Evolutionary conservation across 306 rosid genomes (phyloP), one percentile per base, ranked within the genome.

Genomic region (Dryas alaskensis): DNA sequence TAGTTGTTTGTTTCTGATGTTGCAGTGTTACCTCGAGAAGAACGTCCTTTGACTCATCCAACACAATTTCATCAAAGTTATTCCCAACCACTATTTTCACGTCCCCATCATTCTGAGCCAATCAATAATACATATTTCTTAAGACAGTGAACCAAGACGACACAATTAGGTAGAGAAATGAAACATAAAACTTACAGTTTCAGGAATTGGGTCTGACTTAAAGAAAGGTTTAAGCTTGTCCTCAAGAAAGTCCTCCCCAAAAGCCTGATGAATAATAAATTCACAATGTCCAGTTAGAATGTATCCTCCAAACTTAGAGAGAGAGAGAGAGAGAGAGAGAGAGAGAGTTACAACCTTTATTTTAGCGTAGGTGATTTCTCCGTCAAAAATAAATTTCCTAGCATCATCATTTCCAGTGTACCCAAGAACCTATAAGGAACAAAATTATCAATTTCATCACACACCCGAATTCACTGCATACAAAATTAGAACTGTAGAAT

Each of bases 41-140:
- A 80, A 95, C 98, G 64, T 95, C 99, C 89, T 90, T 95, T 4
- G 99, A 95, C 78, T 95, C 99, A 51, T 95, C 98, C 85, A 95
- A 78, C 76, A 95, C 99, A 83, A 95, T 86, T 44, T 92, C 92
- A 69, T 95, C 97, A 64, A 95, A 95, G 73, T 90, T 95, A 78
- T 90, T 69, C 80, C 98, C 99, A 57, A 95, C 99, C 27, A 95
- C 93, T 73, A 95, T 82, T 76, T 95, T 95, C 79, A 95, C 97
- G 63, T 92, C 97, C 19, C 80, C 97, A 14, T 88, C 93, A 65
- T 95, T 95, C 99, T 95, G 86, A 52, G 60, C 19, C 68, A 46
- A 79, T 39, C 55, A 54, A 57, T 75, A 44, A 55, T 13, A 73
- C 39, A 48, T 4, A 51, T 2, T 45, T 40, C 72, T 86, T 70